These are phyloP conservation scores for Aspergillus sp. DNA, from an alignment of 2,329 filamentous ascomycete genomes.

Conservation along the genomic window DNA sequence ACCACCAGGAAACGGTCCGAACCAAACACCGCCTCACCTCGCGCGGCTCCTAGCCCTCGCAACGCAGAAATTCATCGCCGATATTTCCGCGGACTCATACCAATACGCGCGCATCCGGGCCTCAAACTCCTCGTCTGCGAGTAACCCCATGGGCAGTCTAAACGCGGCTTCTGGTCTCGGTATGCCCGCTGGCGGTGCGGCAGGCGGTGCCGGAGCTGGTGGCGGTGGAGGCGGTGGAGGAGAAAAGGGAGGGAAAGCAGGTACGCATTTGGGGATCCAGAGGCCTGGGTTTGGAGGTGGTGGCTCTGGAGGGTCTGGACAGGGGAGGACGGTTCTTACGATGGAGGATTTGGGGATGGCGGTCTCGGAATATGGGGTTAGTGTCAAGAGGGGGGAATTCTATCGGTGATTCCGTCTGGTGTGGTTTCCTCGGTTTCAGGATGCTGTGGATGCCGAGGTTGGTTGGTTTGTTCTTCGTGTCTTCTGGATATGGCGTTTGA, in stretches of 20 bases:
- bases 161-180: constrained; percentile 63
- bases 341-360: constrained; percentile 99
- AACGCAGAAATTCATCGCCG: constrained; percentile 98
- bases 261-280: constrained; percentile 68
- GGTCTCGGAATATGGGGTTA: constrained; percentile 95
- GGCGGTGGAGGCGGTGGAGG: constrained; percentile 43
- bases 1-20: constrained; percentile 79
- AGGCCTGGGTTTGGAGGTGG: constrained; percentile 81
- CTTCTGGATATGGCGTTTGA: constrained; percentile 1
- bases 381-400: constrained; percentile 95
- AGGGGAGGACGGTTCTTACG: constrained; percentile 90
- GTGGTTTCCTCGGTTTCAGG: background rate
- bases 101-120: constrained; percentile 95
- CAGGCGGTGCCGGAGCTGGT: constrained; percentile 50
- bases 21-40: constrained; percentile 73
- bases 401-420: constrained; percentile 61
- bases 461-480: background rate
- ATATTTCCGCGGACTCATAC: constrained; percentile 95
- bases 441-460: background rate
- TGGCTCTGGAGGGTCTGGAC: constrained; percentile 75
- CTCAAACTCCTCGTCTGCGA: constrained; percentile 81
- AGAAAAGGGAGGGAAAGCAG: constrained; percentile 47
- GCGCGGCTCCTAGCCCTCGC: constrained; percentile 91
- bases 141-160: constrained; percentile 87
- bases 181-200: constrained; percentile 50